Evolutionary conservation across 768 basidiomycete species (phyloP).

Genomic region (Boletus rubescentipes): DNA sequence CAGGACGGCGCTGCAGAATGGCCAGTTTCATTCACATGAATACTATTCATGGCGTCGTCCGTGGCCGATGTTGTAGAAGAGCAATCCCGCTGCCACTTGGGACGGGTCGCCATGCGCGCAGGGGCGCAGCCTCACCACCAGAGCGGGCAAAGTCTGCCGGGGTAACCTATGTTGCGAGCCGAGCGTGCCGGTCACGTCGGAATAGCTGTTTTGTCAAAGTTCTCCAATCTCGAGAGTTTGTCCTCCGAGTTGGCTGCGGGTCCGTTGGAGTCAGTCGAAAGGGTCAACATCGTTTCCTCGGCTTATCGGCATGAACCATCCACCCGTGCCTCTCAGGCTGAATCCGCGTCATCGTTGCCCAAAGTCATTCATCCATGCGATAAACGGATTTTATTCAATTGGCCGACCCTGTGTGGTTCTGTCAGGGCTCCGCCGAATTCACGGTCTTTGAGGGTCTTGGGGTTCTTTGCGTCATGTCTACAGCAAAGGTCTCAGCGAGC

Average conservation of each 20-base stretch:
- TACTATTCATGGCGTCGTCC: conserved; percentile 3
- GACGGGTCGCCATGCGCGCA: neutral
- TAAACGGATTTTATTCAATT: conserved; percentile 16
- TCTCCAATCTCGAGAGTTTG: too few species aligned
- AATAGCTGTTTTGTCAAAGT: neutral
- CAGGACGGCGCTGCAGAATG: conserved; percentile 9
- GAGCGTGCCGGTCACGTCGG: conserved; percentile 6
- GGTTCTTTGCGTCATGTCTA: conserved; percentile 6
- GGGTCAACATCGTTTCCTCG: conserved; percentile 1
- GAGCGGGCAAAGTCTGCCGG: conserved; percentile 6
- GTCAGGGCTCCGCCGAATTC: conserved; percentile 1
- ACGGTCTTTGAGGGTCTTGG: neutral
- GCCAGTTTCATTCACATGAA: conserved; percentile 2
- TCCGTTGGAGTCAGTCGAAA: conserved; percentile 5
- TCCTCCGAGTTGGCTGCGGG: conserved; percentile 6
- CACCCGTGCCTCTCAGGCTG: neutral
- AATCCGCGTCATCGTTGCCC: conserved; percentile 1
- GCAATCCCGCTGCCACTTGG: conserved; percentile 12
- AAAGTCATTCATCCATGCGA: conserved; percentile 3
- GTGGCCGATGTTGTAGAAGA: neutral
- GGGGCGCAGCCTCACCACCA: neutral
- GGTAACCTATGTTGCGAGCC: neutral
- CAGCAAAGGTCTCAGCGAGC: conserved; percentile 2
- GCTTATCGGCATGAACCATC: conserved; percentile 6
- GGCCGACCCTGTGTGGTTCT: conserved; percentile 14